Evolutionary conservation across 306 rosid species (phyloP), one percentile per base, ranked within the genome.

Genomic region (Quillaja saponaria): DNA sequence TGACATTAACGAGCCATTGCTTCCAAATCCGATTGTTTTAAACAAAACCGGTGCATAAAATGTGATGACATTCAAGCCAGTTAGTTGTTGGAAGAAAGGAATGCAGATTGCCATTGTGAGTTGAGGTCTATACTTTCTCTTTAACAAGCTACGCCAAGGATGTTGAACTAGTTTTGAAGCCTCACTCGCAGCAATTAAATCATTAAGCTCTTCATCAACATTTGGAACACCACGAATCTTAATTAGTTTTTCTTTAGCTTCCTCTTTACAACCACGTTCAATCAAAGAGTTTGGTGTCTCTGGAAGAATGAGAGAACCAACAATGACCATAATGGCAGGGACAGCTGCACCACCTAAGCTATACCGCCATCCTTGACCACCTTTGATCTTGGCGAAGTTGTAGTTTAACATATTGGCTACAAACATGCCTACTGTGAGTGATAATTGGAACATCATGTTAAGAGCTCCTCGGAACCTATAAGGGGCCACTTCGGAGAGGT

Each of bases 1-100:
- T 13, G 90, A 90, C 78, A 79, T 70, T 25, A 87, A 88, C 7
- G 90, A 79, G 41, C 85, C 90, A 1, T 58, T 76, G 72, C 60
- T 55, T 64, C 91, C 89, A 15, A 87, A 90, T 2, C 95, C 97
- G 33, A 90, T 73, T 13, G 96, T 79, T 78, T 74, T 85, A 81
- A 87, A 87, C 76, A 90, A 66, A 34, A 90, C 75, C 2, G 94
- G 97, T 6, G 94, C 96, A 49, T 90, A 87, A 65, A 90, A 85
- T 0, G 94, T 83, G 76, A 87, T 85, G 35, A 83, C 94, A 50
- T 87, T 87, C 56, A 79, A 67, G 55, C 94, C 97, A 4, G 97
- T 90, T 60, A 90, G 78, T 61, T 90, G 96, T 61, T 90, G 96
- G 49, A 90, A 90, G 21, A 87, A 80, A 0, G 94, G 97, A 9